Evolutionary conservation across 371 early-diverging fungal species (phyloP).

Genomic region (Choanephora cucurbitarum): DNA sequence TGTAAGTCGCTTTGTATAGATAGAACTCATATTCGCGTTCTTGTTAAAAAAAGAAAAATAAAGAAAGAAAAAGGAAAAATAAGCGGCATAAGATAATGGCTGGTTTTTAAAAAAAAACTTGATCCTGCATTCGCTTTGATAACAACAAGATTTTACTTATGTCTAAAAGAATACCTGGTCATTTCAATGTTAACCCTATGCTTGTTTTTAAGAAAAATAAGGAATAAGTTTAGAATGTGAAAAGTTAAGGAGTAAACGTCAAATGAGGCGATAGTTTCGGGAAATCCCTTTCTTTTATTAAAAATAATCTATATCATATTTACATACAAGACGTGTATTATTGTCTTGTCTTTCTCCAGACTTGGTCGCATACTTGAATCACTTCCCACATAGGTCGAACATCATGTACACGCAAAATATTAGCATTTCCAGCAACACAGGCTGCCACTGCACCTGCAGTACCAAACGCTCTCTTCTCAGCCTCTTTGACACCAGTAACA

Average conservation of each 20-base stretch:
- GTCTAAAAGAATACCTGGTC: too few species aligned
- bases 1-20: constrained; percentile 45
- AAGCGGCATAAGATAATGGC: background rate
- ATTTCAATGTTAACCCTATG: too few species aligned
- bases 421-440: constrained; percentile 83
- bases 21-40: constrained; percentile 23
- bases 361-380: constrained; percentile 79
- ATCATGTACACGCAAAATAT: constrained; percentile 93
- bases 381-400: constrained; percentile 91
- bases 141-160: too few species aligned
- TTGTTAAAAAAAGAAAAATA: background rate
- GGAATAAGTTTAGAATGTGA: too few species aligned
- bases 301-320: constrained; percentile 1
- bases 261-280: too few species aligned
- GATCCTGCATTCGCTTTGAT: too few species aligned
- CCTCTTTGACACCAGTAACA: constrained; percentile 67
- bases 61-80: background rate
- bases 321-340: background rate
- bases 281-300: too few species aligned
- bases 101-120: background rate
- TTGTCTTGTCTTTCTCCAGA: constrained; percentile 47
- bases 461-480: constrained; percentile 83
- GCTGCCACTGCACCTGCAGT: constrained; percentile 95
- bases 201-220: too few species aligned
- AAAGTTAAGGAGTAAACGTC: too few species aligned